Evolutionary conservation across 306 rosid genomes (phyloP).

Genomic region (Trifolium fragiferum): DNA sequence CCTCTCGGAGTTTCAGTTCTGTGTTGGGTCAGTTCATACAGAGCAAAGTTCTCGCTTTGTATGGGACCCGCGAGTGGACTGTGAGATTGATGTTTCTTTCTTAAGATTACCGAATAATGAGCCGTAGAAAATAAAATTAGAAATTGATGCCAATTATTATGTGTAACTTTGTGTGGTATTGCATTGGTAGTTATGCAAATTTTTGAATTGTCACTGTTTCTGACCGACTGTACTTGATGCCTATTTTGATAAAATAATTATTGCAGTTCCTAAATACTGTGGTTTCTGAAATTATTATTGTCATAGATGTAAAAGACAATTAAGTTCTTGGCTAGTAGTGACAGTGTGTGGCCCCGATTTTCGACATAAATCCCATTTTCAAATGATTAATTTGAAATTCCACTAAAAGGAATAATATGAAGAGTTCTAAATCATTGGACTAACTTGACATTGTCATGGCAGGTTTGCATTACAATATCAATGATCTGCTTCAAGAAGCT

Average conservation of each 20-base stretch:
- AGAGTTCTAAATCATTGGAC: conserved; percentile 24
- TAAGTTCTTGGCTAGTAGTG: neutral
- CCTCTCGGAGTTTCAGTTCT: no score
- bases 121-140: no score
- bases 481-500: conserved; percentile 71
- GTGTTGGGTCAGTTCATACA: no score
- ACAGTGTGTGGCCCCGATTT: neutral
- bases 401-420: neutral
- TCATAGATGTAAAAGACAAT: neutral
- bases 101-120: no score
- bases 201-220: neutral
- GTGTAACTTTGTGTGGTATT: neutral
- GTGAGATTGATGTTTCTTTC: no score
- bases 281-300: neutral
- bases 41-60: no score
- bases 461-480: conserved; percentile 66
- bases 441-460: conserved; percentile 38
- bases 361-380: neutral
- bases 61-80: no score
- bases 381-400: neutral
- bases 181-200: no score
- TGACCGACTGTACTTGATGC: neutral
- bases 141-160: no score
- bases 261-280: neutral
- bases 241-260: no score